phyloP scores from a whole-genome alignment of 1,284 basidiomycete species.

The Termitomyces sp. region DNA sequence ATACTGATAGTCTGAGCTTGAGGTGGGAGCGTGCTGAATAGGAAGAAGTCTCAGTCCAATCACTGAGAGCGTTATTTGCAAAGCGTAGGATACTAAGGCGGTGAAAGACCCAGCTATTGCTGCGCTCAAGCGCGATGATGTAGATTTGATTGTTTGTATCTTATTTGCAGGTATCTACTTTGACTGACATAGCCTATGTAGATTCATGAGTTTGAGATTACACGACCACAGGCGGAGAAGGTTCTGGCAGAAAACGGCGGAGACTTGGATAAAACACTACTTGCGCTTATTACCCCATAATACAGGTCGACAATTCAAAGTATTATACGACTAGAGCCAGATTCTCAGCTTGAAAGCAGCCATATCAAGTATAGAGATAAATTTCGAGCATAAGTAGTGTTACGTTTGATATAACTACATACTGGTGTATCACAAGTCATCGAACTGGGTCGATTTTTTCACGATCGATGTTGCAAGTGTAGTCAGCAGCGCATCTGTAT shows the following conservation, averaged over 20 bases:
- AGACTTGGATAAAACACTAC: constrained; percentile 40
- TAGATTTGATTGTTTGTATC: constrained; percentile 54
- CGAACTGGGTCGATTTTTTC: too few species aligned
- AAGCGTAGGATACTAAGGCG: constrained; percentile 33
- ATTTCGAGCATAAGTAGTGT: background rate
- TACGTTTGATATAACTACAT: background rate
- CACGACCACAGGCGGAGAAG: constrained; percentile 53
- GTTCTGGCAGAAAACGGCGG: constrained; percentile 45
- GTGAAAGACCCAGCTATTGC: constrained; percentile 31
- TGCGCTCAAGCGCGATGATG: constrained; percentile 50
- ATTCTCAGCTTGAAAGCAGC: background rate
- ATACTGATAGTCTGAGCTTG: too few species aligned
- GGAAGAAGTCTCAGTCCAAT: constrained; percentile 24
- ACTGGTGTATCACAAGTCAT: background rate
- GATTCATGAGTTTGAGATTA: constrained; percentile 63
- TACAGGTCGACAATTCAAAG: background rate
- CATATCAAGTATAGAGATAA: background rate
- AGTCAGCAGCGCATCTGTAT: background rate
- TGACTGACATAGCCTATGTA: constrained; percentile 20
- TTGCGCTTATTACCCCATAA: constrained; percentile 28
- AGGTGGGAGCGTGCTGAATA: constrained; percentile 3
- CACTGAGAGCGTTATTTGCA: constrained; percentile 20
- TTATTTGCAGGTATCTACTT: background rate
- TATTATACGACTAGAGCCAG: background rate
- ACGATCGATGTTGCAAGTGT: too few species aligned